A percentile compares a stretch with the other conserved stretches of the same genome.
Conservation (phyloP, 495 filamentous ascomycete species). For the Hyaloscypha hepaticicola region DNA sequence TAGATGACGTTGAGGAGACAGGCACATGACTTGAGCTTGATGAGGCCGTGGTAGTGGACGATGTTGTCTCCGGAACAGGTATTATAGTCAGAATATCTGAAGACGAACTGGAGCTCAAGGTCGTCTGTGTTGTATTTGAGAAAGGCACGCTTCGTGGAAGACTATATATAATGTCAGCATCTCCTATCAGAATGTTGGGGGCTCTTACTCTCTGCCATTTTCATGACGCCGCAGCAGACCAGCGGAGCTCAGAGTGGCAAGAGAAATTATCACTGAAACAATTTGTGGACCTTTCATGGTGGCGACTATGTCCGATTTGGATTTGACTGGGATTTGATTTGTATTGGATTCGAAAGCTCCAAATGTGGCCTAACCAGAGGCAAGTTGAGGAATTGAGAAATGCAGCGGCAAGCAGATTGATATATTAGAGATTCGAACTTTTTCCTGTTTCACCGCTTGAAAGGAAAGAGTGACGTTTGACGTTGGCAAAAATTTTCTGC, state of each 20-base stretch:
- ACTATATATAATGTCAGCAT: conserved; percentile 14
- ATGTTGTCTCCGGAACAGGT: background rate
- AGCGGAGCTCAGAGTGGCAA: conserved; percentile 23
- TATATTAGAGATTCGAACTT: background rate
- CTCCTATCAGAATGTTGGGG: background rate
- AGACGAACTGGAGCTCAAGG: background rate
- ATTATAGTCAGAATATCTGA: conserved; percentile 5
- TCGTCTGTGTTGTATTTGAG: conserved; percentile 15
- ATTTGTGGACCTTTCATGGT: conserved; percentile 23
- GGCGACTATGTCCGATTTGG: background rate
- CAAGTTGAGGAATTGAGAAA: background rate
- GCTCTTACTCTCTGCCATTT: conserved; percentile 19
- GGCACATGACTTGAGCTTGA: conserved; percentile 1
- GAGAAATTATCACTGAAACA: conserved; percentile 8
- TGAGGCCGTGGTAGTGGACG: background rate
- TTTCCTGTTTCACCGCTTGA: background rate
- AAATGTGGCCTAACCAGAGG: background rate
- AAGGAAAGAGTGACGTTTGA: conserved; percentile 14
- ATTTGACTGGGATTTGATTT: background rate
- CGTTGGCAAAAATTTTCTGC: too few relatives aligned
- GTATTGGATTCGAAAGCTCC: background rate
- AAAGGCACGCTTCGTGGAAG: conserved; percentile 18
- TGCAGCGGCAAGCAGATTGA: background rate
- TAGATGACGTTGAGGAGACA: background rate
- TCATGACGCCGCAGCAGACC: conserved; percentile 25